Base-by-base conservation (phyloP, 108 stramenopile species). In the Bacterosira constricta region DNA sequence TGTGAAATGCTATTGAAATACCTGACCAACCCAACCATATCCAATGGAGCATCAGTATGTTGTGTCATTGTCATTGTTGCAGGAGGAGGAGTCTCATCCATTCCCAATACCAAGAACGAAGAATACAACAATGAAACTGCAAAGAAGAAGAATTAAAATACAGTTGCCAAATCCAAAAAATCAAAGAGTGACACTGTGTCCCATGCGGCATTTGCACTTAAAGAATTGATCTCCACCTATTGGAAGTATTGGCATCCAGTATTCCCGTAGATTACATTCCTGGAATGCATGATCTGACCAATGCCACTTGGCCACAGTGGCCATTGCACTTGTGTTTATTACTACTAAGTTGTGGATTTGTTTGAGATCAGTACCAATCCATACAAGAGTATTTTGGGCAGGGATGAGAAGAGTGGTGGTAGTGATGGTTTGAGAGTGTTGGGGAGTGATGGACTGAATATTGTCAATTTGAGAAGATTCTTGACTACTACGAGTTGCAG, bases 301-400 rank as follows among this genome's bases (percentile, higher is more conserved):
- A 87, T 62, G 88, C 88, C 73, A 92, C 88, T 64, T 90, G 90
- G 91, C 94, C 94, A 23, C 94, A 95, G 63, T 73, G 87, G 29
- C 89, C 91, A 1, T 52, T 95, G 13, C 94, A 95, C 75, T 77
- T 79, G 7, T 84, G 83, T 64, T 53, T 95, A 25, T 52, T 95
- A 58, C 90, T 80, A 21, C 45, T 78, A 3, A 66, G 79, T 20
- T 51, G 54, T 38, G 38, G 63, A 71, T 26, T 46, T 84, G 30
- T 79, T 89, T 38, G 41, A 49, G 26, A 64, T 85, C 21, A 80
- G 87, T 32, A 90, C 94, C 38, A 95, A 95, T 76, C 94, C 94
- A 5, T 95, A 92, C 71, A 82, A 81, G 38, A 20, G 56, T 26
- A 34, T 56, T 2, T 29, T 73, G 31, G 60, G 39, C n/a, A n/a